A percentile compares a stretch with the other conserved stretches of the same genome.
These are phyloP conservation scores for Fusarium coffeatum DNA, from an alignment of 2,329 filamentous ascomycete species.

Conservation along the genomic window DNA sequence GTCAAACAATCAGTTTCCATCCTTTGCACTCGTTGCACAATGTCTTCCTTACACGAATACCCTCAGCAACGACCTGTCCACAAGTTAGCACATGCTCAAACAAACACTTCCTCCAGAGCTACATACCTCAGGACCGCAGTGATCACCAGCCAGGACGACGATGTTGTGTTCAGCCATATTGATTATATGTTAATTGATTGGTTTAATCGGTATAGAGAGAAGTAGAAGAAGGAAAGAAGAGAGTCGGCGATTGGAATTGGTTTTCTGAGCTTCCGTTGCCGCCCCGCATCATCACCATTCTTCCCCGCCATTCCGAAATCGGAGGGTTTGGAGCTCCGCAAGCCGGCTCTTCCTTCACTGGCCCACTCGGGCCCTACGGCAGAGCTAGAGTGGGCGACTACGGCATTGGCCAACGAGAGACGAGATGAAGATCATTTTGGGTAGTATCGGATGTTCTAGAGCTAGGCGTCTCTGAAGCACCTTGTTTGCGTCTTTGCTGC, in stretches of 20 bases:
- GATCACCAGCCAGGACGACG: conserved; percentile 85
- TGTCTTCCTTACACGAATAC: conserved; percentile 74
- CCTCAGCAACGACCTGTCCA: conserved; percentile 79
- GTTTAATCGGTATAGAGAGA: not conserved
- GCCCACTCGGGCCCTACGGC: conserved; percentile 33
- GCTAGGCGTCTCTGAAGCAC: not conserved
- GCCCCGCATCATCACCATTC: conserved; percentile 43
- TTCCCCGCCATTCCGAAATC: conserved; percentile 54
- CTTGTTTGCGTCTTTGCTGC: not conserved
- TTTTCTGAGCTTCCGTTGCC: conserved; percentile 32
- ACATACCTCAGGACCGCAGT: conserved; percentile 85
- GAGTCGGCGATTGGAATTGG: conserved; percentile 11
- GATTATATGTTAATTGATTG: not conserved
- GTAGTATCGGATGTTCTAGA: conserved; percentile 19
- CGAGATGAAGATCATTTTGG: conserved; percentile 34
- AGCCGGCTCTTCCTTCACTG: conserved; percentile 36
- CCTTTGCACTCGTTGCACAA: not conserved
- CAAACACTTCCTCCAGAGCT: not conserved
- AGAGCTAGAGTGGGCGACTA: conserved; percentile 26
- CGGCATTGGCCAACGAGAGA: conserved; percentile 39
- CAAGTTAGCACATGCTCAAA: conserved; percentile 32
- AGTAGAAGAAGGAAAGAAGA: conserved; percentile 10
- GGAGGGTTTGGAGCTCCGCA: conserved; percentile 44
- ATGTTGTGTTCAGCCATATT: conserved; percentile 78
- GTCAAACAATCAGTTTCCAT: conserved; percentile 6